Conservation (phyloP, 2,329 filamentous ascomycete genomes). For the Xylariomycetidae sp. region DNA sequence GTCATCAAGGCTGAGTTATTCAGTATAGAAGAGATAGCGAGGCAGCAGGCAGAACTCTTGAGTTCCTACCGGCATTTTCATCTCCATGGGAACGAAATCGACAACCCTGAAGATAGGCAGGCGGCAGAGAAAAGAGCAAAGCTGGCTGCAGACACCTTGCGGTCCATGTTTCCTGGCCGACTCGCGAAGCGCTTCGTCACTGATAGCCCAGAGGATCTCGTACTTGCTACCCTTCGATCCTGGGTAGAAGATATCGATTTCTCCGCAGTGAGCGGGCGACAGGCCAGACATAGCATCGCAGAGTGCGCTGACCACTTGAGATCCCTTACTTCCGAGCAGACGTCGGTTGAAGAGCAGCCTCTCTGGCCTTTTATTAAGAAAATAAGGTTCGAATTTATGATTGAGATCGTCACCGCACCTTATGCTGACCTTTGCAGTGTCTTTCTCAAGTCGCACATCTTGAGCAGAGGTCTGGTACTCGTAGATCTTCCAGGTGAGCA, state of each 20-base stretch:
- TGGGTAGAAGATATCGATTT: slow-evolving; percentile 18
- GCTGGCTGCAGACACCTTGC: slow-evolving; percentile 33
- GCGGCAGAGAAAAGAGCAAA: slow-evolving; percentile 24
- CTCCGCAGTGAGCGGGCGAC: slow-evolving; percentile 1
- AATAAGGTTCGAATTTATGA: slow-evolving; percentile 29
- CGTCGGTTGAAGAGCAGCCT: slow-evolving; percentile 12
- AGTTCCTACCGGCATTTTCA: slow-evolving; percentile 32
- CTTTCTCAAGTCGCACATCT: slow-evolving; percentile 36
- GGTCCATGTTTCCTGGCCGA: slow-evolving; percentile 29
- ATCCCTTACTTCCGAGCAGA: slow-evolving; percentile 33
- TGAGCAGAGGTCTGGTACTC: slow-evolving; percentile 43
- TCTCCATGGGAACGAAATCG: slow-evolving; percentile 13
- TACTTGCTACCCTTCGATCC: slow-evolving; percentile 13
- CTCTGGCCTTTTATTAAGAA: slow-evolving; percentile 42
- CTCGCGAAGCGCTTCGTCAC: slow-evolving; percentile 17
- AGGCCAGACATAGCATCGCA: slow-evolving; percentile 7
- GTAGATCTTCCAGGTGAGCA: slow-evolving; percentile 43
- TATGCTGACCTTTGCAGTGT: slow-evolving; percentile 30
- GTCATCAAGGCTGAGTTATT: slow-evolving; percentile 31
- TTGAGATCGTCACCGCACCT: not conserved
- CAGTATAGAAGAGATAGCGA: slow-evolving; percentile 22
- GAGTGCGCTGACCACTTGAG: slow-evolving; percentile 31
- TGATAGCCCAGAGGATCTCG: slow-evolving; percentile 1
- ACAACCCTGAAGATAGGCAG: slow-evolving; percentile 13
- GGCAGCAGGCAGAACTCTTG: slow-evolving; percentile 33